Percentiles rank a stretch among this genome's conserved stretches.
Conservation (phyloP, 2,329 filamentous ascomycete genomes). For the Paecilomyces sp. region DNA sequence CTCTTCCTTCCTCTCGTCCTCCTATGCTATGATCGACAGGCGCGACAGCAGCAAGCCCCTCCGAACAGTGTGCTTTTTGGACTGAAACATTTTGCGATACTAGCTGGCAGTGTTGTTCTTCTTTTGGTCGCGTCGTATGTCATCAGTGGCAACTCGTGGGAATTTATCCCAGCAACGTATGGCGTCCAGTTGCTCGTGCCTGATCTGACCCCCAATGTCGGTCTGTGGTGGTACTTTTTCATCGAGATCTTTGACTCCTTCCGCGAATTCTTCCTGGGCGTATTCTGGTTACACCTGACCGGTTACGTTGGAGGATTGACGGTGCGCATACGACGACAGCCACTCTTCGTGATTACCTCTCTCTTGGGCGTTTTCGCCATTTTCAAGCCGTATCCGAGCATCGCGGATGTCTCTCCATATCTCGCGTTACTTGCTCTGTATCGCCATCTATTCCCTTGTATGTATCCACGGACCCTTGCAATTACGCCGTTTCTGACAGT, state of each 20-base stretch:
- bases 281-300: constrained; percentile 94
- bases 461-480: constrained; percentile 23
- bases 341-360: constrained; percentile 76
- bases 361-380: constrained; percentile 84
- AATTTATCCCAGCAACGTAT: constrained; percentile 83
- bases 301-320: constrained; percentile 84
- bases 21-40: constrained; percentile 66
- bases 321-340: constrained; percentile 75
- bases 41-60: constrained; percentile 21
- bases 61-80: constrained; percentile 44
- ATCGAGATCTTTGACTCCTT: constrained; percentile 99
- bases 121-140: constrained; percentile 66
- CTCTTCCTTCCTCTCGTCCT: constrained; percentile 76
- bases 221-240: constrained; percentile 99
- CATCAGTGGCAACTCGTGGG: constrained; percentile 71
- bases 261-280: constrained; percentile 89
- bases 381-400: constrained; percentile 95
- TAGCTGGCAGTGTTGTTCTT: constrained; percentile 49
- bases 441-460: constrained; percentile 79
- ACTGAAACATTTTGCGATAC: constrained; percentile 44
- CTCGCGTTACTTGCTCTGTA: constrained; percentile 77
- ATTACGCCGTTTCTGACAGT: constrained; percentile 17
- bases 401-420: constrained; percentile 83
- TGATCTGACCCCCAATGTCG: constrained; percentile 89
- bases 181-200: constrained; percentile 85